phyloP scores from a whole-genome alignment of 257 asterid species.

The Nicotiana obtusifolia region DNA sequence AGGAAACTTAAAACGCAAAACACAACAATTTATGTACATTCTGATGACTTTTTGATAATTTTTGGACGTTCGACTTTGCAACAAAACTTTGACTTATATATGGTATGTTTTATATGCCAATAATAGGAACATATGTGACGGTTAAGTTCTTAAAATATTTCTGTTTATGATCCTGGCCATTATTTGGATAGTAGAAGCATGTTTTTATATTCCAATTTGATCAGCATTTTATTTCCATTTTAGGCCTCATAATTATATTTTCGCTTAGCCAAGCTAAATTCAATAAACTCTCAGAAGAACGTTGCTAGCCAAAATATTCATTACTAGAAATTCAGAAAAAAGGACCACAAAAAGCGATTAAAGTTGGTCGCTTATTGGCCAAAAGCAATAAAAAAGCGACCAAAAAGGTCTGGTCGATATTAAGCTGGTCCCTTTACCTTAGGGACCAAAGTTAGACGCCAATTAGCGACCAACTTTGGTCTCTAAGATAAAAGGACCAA shows the following conservation, averaged over 20 bases:
- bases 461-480: no score
- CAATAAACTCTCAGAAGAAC: neutral
- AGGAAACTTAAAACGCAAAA: no score
- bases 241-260: neutral
- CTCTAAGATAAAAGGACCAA: no score
- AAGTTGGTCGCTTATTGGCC: no score
- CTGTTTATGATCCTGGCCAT: neutral
- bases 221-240: neutral
- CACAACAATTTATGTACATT: no score
- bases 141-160: neutral
- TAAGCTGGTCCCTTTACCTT: no score
- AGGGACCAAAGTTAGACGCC: no score
- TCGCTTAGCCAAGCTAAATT: neutral
- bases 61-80: neutral
- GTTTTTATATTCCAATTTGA: neutral
- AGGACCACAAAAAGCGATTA: no score
- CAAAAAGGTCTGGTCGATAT: no score
- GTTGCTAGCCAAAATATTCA: neutral
- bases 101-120: neutral
- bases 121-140: no score
- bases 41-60: neutral
- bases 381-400: no score
- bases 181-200: neutral
- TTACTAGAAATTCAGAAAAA: no score
- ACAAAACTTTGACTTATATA: neutral